Conservation (phyloP, 2,329 filamentous ascomycete genomes). For the Talaromyces sp. region DNA sequence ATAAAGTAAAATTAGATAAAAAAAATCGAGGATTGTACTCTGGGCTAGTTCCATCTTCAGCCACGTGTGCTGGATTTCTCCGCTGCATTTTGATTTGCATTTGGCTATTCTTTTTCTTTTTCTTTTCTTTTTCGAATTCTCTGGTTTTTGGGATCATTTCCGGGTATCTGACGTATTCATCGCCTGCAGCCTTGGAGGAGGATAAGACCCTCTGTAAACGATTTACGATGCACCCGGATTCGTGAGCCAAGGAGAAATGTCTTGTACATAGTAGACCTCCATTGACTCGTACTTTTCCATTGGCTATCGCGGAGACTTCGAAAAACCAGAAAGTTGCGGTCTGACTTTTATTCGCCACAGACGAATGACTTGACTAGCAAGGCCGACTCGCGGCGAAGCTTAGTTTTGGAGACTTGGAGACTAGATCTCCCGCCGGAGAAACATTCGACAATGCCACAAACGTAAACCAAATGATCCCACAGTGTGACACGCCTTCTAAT, state of each 20-base stretch:
- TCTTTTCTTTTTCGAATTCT: not conserved
- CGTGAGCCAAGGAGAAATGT: not conserved
- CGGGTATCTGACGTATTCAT: not conserved
- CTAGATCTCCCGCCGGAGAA: too few species aligned
- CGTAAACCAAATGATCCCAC: not conserved
- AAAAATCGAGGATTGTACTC: not conserved
- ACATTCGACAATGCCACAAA: too few species aligned
- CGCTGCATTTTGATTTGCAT: too few species aligned
- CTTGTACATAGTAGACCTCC: not conserved
- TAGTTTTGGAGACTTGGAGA: too few species aligned
- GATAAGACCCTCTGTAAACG: not conserved
- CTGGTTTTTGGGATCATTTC: not conserved
- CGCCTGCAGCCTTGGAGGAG: slow-evolving; percentile 3
- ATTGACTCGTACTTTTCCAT: not conserved
- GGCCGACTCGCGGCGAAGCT: too few species aligned
- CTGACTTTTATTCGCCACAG: slow-evolving; percentile 17
- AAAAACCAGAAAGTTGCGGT: slow-evolving; percentile 14
- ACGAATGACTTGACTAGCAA: too few species aligned
- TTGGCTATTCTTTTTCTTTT: not conserved
- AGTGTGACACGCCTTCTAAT: slow-evolving; percentile 7
- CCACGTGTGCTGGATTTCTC: slow-evolving; percentile 12
- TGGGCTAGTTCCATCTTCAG: slow-evolving; percentile 12
- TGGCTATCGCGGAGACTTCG: slow-evolving; percentile 18
- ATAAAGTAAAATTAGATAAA: too few species aligned
- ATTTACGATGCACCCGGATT: not conserved